Base-by-base conservation (phyloP, 345 rosid genomes). In the Eucalyptus albens region DNA sequence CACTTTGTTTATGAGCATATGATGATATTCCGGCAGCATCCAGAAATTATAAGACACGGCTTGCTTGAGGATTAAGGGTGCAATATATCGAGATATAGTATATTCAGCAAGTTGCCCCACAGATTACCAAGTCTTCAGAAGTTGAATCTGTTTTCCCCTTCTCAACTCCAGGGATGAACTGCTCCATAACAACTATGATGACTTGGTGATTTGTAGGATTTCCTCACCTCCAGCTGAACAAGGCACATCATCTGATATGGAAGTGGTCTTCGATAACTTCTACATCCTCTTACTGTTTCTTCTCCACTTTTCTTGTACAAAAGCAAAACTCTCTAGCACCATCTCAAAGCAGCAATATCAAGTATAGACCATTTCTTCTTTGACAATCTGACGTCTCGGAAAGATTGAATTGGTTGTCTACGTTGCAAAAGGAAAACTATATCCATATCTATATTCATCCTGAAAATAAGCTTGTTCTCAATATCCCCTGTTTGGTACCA, bases 21-120 rank as follows among this genome's bases (percentile, higher is more conserved):
- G 31, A 65, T 65, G 19, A 65, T 15, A 65, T n/a, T 65, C 77
- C 37, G 8, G 40, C 77, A 8, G 77, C 37, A n/a, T n/a, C 77
- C 40, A 65, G 9, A n/a, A 3, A n/a, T n/a, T n/a, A n/a, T n/a
- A n/a, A 15, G 40, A 65, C 11, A 2, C 0, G 3, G 77, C 37
- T 65, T 65, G 37, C 21, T 65, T 65, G 40, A 65, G 77, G 77
- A 65, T n/a, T n/a, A 8, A 15, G 77, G 77, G 21, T 65, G 40
- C 40, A 65, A n/a, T 15, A n/a, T n/a, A n/a, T 1, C 10, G 3
- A 65, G 21, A 65, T 7, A 31, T n/a, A 65, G 40, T 65, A n/a
- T 65, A 65, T 15, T 65, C 77, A 65, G 77, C 77, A 65, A 65
- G 77, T 65, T 65, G 77, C 77, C 77, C 77, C 17, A 17, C 77